Evolutionary conservation across 495 filamentous ascomycete genomes (phyloP).

Genomic region (Niebla homalea): DNA sequence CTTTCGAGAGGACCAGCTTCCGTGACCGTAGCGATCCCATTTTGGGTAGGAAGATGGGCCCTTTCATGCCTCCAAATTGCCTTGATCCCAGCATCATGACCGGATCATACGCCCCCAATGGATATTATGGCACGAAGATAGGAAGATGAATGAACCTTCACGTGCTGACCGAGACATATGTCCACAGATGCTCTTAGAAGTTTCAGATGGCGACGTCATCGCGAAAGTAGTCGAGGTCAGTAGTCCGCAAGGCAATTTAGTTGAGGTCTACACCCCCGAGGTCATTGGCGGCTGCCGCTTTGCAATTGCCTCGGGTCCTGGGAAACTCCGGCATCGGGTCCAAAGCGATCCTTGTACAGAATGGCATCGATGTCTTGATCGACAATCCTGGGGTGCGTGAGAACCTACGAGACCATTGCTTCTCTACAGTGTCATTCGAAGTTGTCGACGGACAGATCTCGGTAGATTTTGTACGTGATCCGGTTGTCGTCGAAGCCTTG

Average conservation of each 20-base stretch:
- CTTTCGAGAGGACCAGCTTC: no score
- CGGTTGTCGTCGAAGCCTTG: background rate
- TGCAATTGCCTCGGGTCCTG: constrained; percentile 50
- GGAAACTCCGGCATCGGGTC: constrained; percentile 52
- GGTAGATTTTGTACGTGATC: constrained; percentile 1
- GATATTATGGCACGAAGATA: constrained; percentile 20
- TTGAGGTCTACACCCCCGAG: constrained; percentile 38
- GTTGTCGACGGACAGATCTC: constrained; percentile 4
- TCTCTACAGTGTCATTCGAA: constrained; percentile 11
- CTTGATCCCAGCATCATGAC: constrained; percentile 29
- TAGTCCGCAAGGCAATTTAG: background rate
- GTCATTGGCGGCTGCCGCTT: constrained; percentile 51
- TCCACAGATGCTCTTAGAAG: constrained; percentile 30
- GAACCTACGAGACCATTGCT: constrained; percentile 36
- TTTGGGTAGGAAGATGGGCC: background rate
- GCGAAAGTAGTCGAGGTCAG: constrained; percentile 8
- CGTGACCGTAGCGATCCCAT: no score
- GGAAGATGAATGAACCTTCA: constrained; percentile 28
- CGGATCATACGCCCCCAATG: constrained; percentile 26
- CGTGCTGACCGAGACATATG: constrained; percentile 32
- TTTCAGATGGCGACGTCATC: background rate
- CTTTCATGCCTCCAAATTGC: constrained; percentile 26
- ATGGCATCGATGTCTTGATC: constrained; percentile 29
- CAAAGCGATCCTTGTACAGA: constrained; percentile 27
- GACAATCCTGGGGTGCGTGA: constrained; percentile 34